These are phyloP conservation scores for Metschnikowia sp. DNA, from an alignment of 805 yeast species.

Conservation along the genomic window DNA sequence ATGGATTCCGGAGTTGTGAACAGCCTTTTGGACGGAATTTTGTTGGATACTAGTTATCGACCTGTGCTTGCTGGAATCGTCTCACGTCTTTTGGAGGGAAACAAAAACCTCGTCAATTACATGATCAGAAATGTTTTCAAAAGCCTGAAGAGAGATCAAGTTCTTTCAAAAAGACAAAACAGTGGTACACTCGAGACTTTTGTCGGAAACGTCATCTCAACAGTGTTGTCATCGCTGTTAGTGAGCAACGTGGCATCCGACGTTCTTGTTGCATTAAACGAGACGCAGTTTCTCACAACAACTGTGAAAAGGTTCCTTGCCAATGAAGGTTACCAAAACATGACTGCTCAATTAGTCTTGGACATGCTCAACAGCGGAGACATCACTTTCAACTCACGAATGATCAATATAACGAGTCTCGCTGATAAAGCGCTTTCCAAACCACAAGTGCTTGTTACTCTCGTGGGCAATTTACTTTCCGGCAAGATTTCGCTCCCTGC, in stretches of 20 bases:
- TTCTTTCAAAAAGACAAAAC: conserved; percentile 15
- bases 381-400: conserved; percentile 19
- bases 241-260: conserved; percentile 26
- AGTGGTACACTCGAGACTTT: conserved; percentile 27
- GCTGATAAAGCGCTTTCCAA: conserved; percentile 24
- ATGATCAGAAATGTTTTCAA: conserved; percentile 22
- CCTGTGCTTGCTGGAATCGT: conserved; percentile 32
- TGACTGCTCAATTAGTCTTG: conserved; percentile 31
- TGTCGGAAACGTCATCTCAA: conserved; percentile 26
- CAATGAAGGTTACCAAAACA: conserved; percentile 31
- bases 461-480: conserved; percentile 23
- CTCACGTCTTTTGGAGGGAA: conserved; percentile 30
- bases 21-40: conserved; percentile 34
- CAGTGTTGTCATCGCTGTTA: conserved; percentile 27
- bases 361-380: conserved; percentile 29
- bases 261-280: conserved; percentile 34
- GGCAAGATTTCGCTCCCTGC: conserved; percentile 19
- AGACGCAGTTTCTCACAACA: conserved; percentile 39
- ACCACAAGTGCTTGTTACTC: conserved; percentile 19
- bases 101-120: conserved; percentile 25
- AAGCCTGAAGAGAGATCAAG: conserved; percentile 17
- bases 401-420: conserved; percentile 27
- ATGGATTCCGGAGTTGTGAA: conserved; percentile 33
- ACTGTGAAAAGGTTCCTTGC: conserved; percentile 34
- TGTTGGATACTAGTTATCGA: conserved; percentile 32